Base-by-base conservation (phyloP, 164 flowering plant genomes). In the Sedum album region DNA sequence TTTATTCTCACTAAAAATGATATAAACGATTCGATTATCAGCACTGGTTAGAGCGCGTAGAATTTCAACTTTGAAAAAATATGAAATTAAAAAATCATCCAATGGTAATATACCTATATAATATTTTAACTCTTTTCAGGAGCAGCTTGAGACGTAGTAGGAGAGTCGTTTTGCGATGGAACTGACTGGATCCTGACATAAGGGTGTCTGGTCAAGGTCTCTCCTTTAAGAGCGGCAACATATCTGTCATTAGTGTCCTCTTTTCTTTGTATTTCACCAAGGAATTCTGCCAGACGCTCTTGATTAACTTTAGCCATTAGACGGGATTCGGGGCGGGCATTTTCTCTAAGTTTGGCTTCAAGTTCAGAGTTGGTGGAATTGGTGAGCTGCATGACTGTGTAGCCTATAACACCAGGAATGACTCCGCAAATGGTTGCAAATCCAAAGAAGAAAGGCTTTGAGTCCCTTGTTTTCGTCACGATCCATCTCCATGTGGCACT, bases 231-330 rank as follows among this genome's bases (percentile, higher is more conserved):
- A 74, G 97, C 97, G 74, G 97, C 98, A 9, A 89, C 96, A 73
- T 93, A 90, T 10, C 96, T 82, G 73, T 90, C 96, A 77, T 93
- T 93, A 36, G 97, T 90, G 70, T 93, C 79, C 77, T 93, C 92
- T 71, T 93, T 90, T 76, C 91, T 72, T 81, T 88, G 84, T 66
- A 93, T 68, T 81, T 90, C 96, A 35, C 92, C 90, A n/a, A 93
- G 88, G 68, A 68, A 93, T 73, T 93, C 97, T 6, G 83, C 96
- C 28, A 93, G 81, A 75, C 97, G 78, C 68, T 93, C 97, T 75
- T 73, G 79, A 66, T 93, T 93, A 17, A 82, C 91, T 80, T 84
- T 75, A 26, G 88, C 98, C 96, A 93, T 87, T 87, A 83, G 93
- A 74, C 76, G 72, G 70, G 97, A 68, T 2, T 94, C 98, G 35